phyloP scores from a whole-genome alignment of 83 land plant genomes.

The Picea mariana region DNA sequence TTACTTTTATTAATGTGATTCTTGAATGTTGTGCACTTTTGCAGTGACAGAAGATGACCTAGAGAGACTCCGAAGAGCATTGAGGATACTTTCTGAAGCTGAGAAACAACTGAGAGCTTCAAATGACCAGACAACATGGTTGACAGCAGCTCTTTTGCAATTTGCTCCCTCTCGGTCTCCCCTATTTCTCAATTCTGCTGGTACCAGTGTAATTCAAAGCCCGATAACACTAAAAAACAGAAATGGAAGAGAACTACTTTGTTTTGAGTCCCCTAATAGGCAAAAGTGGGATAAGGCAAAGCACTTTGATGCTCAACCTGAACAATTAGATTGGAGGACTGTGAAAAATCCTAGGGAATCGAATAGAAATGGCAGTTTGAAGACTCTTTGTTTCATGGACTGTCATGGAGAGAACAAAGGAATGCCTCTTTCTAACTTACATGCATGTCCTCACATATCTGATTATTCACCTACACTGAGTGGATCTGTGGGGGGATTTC shows the following conservation, averaged over 20 bases:
- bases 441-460: background rate
- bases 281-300: conserved; percentile 15
- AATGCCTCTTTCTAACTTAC: conserved; percentile 11
- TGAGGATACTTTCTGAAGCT: conserved; percentile 76
- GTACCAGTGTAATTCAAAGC: conserved; percentile 26
- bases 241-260: conserved; percentile 6
- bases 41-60: conserved; percentile 65
- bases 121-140: conserved; percentile 79
- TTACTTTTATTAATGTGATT: background rate
- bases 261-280: background rate
- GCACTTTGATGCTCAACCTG: conserved; percentile 19
- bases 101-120: conserved; percentile 78
- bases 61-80: conserved; percentile 58
- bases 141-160: conserved; percentile 72
- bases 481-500: background rate
- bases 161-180: conserved; percentile 43
- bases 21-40: background rate
- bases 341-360: background rate
- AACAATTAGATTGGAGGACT: background rate
- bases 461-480: conserved; percentile 9
- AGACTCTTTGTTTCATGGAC: conserved; percentile 4
- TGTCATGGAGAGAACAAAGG: conserved; percentile 9
- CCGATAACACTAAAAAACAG: conserved; percentile 14
- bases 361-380: background rate
- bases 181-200: conserved; percentile 19